These are phyloP conservation scores for Pythium diclinum DNA, from an alignment of 352 stramenopile genomes.

Conservation along the genomic window DNA sequence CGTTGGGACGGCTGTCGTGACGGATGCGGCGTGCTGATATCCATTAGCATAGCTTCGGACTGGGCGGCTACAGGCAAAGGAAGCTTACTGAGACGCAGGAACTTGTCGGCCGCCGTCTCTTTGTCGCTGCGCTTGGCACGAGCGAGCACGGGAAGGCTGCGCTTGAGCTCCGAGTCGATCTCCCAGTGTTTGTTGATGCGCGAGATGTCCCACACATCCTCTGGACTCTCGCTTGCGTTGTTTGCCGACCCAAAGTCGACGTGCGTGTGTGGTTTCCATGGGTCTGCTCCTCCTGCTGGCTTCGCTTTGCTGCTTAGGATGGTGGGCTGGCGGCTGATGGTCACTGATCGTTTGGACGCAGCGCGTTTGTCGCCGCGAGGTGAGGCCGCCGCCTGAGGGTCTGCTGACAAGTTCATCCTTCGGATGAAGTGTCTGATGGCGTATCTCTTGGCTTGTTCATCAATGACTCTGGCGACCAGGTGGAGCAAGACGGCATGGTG, in stretches of 20 bases:
- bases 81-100: conserved; percentile 59
- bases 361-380: neutral
- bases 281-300: neutral
- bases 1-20: conserved; percentile 28
- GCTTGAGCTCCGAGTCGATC: conserved; percentile 58
- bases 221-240: conserved; percentile 5
- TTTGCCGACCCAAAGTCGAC: neutral
- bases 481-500: neutral
- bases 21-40: conserved; percentile 30
- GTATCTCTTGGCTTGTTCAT: neutral
- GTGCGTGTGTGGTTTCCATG: conserved; percentile 20
- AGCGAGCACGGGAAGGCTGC: conserved; percentile 55
- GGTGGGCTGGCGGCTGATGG: neutral
- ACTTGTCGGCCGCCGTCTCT: conserved; percentile 57
- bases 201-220: conserved; percentile 58
- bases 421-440: neutral
- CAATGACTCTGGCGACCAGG: neutral
- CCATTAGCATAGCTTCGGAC: conserved; percentile 34
- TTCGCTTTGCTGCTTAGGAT: neutral
- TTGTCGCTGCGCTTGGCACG: conserved; percentile 43
- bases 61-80: conserved; percentile 31
- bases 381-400: neutral
- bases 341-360: neutral
- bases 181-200: conserved; percentile 72
- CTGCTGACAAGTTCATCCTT: neutral